These are phyloP conservation scores for Rhododendron williamsianum DNA, from an alignment of 148 eudicot species.

Conservation along the genomic window DNA sequence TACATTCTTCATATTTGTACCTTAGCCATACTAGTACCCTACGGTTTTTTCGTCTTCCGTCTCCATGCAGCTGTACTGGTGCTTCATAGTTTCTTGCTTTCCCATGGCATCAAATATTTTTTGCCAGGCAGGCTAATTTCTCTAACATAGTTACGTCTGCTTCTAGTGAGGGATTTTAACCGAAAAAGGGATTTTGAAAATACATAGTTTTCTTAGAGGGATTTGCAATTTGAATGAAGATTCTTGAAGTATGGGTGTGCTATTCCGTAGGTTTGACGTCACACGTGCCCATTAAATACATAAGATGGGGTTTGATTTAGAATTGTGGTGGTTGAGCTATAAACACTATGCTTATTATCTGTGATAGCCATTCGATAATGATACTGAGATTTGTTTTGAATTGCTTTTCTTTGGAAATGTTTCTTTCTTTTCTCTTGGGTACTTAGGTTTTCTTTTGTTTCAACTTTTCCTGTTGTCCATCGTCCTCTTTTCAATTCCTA, in stretches of 20 bases:
- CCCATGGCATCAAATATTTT: neutral
- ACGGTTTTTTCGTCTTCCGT: neutral
- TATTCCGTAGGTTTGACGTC: neutral
- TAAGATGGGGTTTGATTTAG: neutral
- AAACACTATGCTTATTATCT: neutral
- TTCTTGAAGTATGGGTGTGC: neutral
- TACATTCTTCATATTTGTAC: neutral
- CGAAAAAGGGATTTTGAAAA: neutral
- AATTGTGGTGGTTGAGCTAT: neutral
- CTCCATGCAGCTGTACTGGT: neutral
- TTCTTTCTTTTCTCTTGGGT: neutral
- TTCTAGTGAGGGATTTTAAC: neutral
- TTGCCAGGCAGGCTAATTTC: neutral
- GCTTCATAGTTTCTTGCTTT: neutral
- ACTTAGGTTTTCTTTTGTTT: neutral
- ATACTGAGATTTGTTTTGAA: neutral
- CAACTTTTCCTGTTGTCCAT: neutral
- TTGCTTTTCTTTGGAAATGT: neutral
- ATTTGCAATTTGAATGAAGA: neutral
- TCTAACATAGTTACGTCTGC: neutral
- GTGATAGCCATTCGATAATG: neutral
- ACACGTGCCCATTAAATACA: neutral
- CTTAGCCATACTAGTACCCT: neutral
- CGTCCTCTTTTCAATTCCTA: neutral
- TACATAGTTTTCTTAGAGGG: neutral